Evolutionary conservation across 2,329 filamentous ascomycete species (phyloP), one percentile per base, ranked within the genome.

Genomic region (Penicillium sp.): DNA sequence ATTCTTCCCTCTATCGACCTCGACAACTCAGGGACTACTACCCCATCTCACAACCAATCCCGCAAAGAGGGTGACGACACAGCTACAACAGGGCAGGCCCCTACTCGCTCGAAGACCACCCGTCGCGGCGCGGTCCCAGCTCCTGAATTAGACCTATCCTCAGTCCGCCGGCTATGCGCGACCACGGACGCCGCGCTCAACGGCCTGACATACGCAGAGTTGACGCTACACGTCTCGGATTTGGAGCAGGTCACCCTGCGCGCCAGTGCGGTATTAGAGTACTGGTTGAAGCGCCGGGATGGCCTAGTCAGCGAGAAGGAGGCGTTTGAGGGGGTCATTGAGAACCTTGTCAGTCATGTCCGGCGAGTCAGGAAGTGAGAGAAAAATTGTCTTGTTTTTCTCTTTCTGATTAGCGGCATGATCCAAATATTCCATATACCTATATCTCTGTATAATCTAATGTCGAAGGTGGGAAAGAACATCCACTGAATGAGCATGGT

Each of bases 241-340:
- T 78, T 97, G 8, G 84, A 92, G 72, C 85, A 84, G 12, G 82
- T 93, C 77, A 88, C 91, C 63, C 83, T 82, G n/a, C 83, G 85
- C 24, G 92, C 92, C 3, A 90, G 89, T 59, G 87, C 91, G 62
- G 88, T 93, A 42, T 81, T 97, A 56, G 91, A 92, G 67, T 96
- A 94, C 75, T 98, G 94, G 94, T 85, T 91, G 69, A 91, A 91
- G 81, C 83, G 89, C 70, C 89, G 91, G 57, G 93, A 97, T 74
- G 92, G 93, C 69, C 92, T 94, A 71, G 81, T 96, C 66, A 91
- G 91, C 44, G 94, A 98, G 74, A 89, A 95, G 69, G 94, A 97
- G 75, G 92, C 93, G 2, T 95, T 97, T 76, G 94, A 98, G 75
- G 93, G 92, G 0, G 94, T 98, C 17, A 97, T 98, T 84, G 94